Conservation (phyloP, 2,329 filamentous ascomycete genomes). For the Arachnomyces sp. region DNA sequence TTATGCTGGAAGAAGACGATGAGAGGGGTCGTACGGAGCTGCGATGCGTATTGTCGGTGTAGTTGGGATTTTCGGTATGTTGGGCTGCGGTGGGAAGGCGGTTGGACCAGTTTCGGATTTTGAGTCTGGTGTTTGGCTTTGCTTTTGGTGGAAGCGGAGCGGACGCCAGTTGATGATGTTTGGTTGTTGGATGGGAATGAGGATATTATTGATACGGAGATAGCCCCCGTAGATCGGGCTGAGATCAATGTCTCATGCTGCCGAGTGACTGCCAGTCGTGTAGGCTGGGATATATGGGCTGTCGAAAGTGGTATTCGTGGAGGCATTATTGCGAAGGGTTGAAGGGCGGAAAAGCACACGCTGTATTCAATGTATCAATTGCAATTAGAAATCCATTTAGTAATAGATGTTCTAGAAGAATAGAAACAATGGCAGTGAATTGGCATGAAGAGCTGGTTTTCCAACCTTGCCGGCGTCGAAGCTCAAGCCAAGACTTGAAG, state of each 20-base stretch:
- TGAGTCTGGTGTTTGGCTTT: slow-evolving; percentile 39
- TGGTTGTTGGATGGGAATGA: slow-evolving; percentile 28
- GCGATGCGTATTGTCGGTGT: slow-evolving; percentile 74
- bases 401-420: no score
- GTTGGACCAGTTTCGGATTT: slow-evolving; percentile 46
- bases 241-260: slow-evolving; percentile 23
- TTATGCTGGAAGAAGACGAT: slow-evolving; percentile 81
- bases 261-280: slow-evolving; percentile 28
- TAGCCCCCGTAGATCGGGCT: slow-evolving; percentile 4
- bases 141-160: slow-evolving; percentile 43
- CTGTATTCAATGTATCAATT: not conserved
- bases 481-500: not conserved
- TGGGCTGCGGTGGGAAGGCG: slow-evolving; percentile 75
- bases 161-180: slow-evolving; percentile 13
- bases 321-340: slow-evolving; percentile 37
- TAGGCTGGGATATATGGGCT: slow-evolving; percentile 26
- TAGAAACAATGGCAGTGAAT: no score
- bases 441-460: no score
- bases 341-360: not conserved
- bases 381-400: not conserved
- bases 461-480: no score
- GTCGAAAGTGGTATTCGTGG: slow-evolving; percentile 42
- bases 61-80: slow-evolving; percentile 88
- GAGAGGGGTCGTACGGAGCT: slow-evolving; percentile 75
- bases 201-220: slow-evolving; percentile 3